Evolutionary conservation across 2,329 filamentous ascomycete genomes (phyloP).

Genomic region (Neobulgaria alba): DNA sequence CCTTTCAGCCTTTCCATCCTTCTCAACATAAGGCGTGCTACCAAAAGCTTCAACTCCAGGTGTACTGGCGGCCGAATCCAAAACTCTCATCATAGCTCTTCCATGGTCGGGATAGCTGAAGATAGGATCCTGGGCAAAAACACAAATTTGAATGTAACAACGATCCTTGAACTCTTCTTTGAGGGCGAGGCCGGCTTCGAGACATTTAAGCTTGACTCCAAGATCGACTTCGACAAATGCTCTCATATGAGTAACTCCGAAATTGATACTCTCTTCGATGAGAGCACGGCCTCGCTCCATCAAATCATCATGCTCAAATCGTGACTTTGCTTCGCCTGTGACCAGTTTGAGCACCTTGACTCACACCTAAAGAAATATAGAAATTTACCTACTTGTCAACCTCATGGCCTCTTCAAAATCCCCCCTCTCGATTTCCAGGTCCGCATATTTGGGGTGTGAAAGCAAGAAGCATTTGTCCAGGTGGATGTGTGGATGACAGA

Average conservation of each 20-base stretch:
- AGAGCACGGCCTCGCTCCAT: slow-evolving; percentile 55
- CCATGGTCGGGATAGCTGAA: slow-evolving; percentile 46
- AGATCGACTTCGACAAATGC: slow-evolving; percentile 65
- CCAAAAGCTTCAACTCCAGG: slow-evolving; percentile 51
- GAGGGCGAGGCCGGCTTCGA: slow-evolving; percentile 48
- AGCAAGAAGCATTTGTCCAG: slow-evolving; percentile 59
- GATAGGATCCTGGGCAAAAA: slow-evolving; percentile 62
- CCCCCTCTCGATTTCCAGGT: slow-evolving; percentile 51
- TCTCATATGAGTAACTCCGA: slow-evolving; percentile 60
- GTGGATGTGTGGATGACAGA: slow-evolving; percentile 68
- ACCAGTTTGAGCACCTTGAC: slow-evolving; percentile 8
- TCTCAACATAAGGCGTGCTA: slow-evolving; percentile 63
- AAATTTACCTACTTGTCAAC: slow-evolving; percentile 35
- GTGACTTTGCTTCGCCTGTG: slow-evolving; percentile 45
- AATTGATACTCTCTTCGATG: slow-evolving; percentile 52
- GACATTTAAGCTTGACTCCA: slow-evolving; percentile 47
- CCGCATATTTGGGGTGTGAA: slow-evolving; percentile 47
- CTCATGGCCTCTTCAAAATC: slow-evolving; percentile 58
- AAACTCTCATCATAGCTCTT: slow-evolving; percentile 40
- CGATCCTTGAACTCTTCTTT: slow-evolving; percentile 43
- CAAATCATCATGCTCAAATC: slow-evolving; percentile 55
- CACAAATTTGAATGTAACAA: slow-evolving; percentile 57
- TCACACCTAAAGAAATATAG: slow-evolving; percentile 5
- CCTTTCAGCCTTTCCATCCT: slow-evolving; percentile 30
- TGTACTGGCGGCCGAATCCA: slow-evolving; percentile 37